Evolutionary conservation across 805 yeast genomes (phyloP).

Genomic region (baker's yeast (Saccharomyces cerevisiae)): DNA sequence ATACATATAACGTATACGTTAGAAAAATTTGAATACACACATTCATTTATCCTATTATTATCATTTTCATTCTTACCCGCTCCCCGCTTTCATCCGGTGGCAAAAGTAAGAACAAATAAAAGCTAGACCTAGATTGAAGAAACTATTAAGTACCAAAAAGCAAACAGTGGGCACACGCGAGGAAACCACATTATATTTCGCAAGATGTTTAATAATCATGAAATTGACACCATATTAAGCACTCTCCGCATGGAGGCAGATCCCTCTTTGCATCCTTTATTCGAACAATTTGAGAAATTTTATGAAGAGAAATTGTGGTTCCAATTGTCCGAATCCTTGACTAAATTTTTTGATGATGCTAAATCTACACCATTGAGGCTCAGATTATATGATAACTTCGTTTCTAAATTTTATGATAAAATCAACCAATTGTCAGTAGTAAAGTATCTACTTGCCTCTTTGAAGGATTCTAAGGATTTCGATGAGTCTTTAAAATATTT

Average conservation of each 20-base stretch:
- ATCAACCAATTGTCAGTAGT: constrained; percentile 75
- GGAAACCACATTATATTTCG: not conserved
- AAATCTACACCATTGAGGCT: constrained; percentile 48
- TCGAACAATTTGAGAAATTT: constrained; percentile 56
- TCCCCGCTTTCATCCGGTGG: not conserved
- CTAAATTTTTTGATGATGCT: constrained; percentile 50
- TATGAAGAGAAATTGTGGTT: constrained; percentile 92
- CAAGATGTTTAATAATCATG: constrained; percentile 9
- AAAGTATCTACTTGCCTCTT: constrained; percentile 56
- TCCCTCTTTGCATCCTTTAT: constrained; percentile 48
- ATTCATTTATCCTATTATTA: not conserved
- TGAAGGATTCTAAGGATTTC: constrained; percentile 35
- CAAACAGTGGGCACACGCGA: not conserved
- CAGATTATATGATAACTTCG: constrained; percentile 63
- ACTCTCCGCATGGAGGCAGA: constrained; percentile 61
- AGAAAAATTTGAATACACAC: not conserved
- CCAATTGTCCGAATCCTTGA: constrained; percentile 69
- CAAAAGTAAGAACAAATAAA: not conserved
- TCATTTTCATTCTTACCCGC: not conserved
- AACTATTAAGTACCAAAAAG: not conserved
- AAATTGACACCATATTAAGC: constrained; percentile 24
- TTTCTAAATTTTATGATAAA: constrained; percentile 55
- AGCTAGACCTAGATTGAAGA: not conserved
- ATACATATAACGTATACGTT: not conserved
- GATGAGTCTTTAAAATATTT: constrained; percentile 47